Evolutionary conservation across 495 filamentous ascomycete species (phyloP), one percentile per base, ranked within the genome.

Genomic region (Tuber brumale): DNA sequence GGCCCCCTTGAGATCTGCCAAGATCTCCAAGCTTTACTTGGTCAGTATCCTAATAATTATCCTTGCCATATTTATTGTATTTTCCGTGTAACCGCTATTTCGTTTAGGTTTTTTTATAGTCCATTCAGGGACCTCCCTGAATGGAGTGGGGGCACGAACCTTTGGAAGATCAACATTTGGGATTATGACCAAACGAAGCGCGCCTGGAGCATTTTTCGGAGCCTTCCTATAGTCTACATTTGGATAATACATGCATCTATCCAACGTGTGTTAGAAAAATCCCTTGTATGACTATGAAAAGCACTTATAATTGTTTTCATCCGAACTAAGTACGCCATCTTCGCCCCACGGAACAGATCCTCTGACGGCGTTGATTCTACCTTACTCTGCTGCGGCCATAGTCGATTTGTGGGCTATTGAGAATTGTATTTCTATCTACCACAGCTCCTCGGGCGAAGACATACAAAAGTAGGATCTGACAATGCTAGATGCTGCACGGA

Each of bases 11-110:
- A n/a, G 23, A 48, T 51, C 46, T n/a, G 19, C 46, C 46, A 9
- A n/a, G 46, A 19, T 9, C 21, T n/a, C 46, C 46, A 21, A 51
- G 21, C 6, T n/a, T n/a, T 21, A 9, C 21, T n/a, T 0, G 23
- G 0, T n/a, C 21, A 51, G 21, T 51, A n/a, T 23, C 46, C n/a
- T 81, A 81, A 51, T 78, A 81, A 72, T 81, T 81, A 72, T 97
- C 94, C 89, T 97, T 97, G 85, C 95, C 95, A 88, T 91, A 97
- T 88, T 97, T 97, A 89, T 98, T 99, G 88, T 90, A 98, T 84
- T 90, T 90, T 81, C 97, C 95, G 86, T 99, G 94, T 75, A 96
- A 87, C 70, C 88, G 85, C 95, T 81, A 4, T 66, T 10, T 46
- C 48, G 3, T 70, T 75, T 21, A 81, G 42, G 35, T 75, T 71